Conservation (phyloP, 495 filamentous ascomycete genomes). For the Talaromyces liani region DNA sequence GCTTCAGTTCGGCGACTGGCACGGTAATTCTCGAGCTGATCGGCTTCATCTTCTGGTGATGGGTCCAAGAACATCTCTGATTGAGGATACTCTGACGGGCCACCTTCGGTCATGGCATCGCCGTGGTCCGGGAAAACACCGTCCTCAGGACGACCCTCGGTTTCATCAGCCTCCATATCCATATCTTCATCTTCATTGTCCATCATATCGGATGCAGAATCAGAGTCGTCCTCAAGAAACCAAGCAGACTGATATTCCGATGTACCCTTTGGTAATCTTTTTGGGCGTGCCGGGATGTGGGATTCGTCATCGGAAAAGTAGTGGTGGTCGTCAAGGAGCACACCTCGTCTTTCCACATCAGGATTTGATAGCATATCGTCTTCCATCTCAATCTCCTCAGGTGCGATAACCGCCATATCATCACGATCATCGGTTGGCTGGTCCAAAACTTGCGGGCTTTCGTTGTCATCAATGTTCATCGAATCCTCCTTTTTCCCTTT, state of each 20-base stretch:
- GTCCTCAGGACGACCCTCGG: constrained; percentile 58
- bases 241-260: constrained; percentile 91
- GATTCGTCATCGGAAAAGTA: constrained; percentile 92
- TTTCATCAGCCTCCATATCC: constrained; percentile 40
- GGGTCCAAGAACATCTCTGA: constrained; percentile 89
- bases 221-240: constrained; percentile 80
- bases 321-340: constrained; percentile 92
- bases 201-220: constrained; percentile 77
- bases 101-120: constrained; percentile 67
- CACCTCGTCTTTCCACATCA: constrained; percentile 60
- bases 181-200: constrained; percentile 52
- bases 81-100: constrained; percentile 76
- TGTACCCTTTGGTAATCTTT: constrained; percentile 79
- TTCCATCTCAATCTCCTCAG: constrained; percentile 73
- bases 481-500: constrained; percentile 54
- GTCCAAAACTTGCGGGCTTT: constrained; percentile 51
- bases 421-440: constrained; percentile 70
- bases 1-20: constrained; percentile 67
- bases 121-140: constrained; percentile 66
- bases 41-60: constrained; percentile 77
- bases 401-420: constrained; percentile 72
- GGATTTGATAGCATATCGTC: constrained; percentile 52
- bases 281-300: constrained; percentile 53
- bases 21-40: constrained; percentile 71
- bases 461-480: constrained; percentile 59